Evolutionary conservation across 2,329 filamentous ascomycete genomes (phyloP).

Genomic region (Alternaria viburni): DNA sequence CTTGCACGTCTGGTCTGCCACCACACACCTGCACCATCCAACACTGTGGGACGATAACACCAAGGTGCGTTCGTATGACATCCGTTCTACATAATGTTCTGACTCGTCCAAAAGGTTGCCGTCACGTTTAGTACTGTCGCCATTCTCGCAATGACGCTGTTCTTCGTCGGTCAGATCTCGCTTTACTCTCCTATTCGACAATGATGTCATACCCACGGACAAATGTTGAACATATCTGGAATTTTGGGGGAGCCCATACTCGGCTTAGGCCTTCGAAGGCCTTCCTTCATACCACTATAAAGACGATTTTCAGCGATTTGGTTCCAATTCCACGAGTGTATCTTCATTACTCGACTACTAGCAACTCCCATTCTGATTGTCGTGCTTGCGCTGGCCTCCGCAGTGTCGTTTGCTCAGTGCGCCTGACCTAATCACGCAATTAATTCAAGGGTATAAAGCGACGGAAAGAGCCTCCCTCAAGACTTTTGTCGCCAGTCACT

Average conservation of each 20-base stretch:
- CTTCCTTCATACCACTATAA: neutral
- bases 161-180: slow-evolving; percentile 28
- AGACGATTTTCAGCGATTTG: neutral
- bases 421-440: neutral
- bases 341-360: neutral
- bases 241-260: neutral
- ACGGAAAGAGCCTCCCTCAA: neutral
- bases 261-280: neutral
- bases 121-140: slow-evolving; percentile 22
- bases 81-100: neutral
- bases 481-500: neutral
- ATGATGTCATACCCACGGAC: neutral
- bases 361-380: neutral
- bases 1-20: slow-evolving; percentile 48
- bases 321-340: neutral
- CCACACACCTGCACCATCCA: slow-evolving; percentile 26
- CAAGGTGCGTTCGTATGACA: slow-evolving; percentile 23
- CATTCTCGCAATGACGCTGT: slow-evolving; percentile 18
- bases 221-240: neutral
- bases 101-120: slow-evolving; percentile 20
- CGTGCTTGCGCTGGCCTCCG: neutral
- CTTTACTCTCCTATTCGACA: slow-evolving; percentile 16
- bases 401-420: neutral
- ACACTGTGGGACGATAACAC: slow-evolving; percentile 41
- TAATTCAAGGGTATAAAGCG: neutral